A percentile compares a stretch with the other conserved stretches of the same genome.
phyloP scores from a whole-genome alignment of 192 early-diverging fungal species.

The Podila epigama region DNA sequence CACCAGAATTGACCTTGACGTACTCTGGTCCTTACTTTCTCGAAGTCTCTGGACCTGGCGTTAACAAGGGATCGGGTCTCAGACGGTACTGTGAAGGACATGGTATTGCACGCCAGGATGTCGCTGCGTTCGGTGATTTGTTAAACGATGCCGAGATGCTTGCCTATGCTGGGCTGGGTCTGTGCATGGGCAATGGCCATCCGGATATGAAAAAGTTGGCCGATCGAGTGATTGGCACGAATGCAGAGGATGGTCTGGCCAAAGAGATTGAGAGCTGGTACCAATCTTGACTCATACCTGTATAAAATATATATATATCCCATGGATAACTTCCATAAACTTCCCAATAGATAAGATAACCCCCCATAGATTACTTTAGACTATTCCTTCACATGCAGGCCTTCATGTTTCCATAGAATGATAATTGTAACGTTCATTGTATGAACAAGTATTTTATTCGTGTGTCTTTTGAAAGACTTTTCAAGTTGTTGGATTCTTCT shows the following conservation, averaged over 20 bases:
- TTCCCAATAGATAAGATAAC: too few species aligned
- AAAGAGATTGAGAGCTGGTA: constrained; percentile 40
- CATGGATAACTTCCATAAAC: too few species aligned
- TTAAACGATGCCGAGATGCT: constrained; percentile 61
- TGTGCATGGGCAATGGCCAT: constrained; percentile 55
- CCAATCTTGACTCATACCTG: too few species aligned
- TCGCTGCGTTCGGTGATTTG: constrained; percentile 61
- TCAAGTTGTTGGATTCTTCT: too few species aligned
- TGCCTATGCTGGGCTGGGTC: constrained; percentile 47
- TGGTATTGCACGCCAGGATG: constrained; percentile 9
- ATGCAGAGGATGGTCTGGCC: constrained; percentile 53
- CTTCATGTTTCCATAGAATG: too few species aligned
- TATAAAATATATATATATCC: too few species aligned
- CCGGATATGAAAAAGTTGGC: constrained; percentile 40
- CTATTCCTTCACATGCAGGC: too few species aligned
- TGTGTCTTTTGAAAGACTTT: too few species aligned
- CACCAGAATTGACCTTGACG: constrained; percentile 3
- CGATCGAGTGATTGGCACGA: constrained; percentile 40
- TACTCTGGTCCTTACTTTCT: constrained; percentile 51
- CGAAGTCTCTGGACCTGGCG: constrained; percentile 54
- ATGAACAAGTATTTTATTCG: too few species aligned
- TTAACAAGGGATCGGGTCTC: constrained; percentile 55
- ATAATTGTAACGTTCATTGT: too few species aligned
- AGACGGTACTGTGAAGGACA: constrained; percentile 31
- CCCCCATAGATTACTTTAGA: too few species aligned